Base-by-base conservation (phyloP, 352 stramenopile species). In the Phytophthora hibernalis region DNA sequence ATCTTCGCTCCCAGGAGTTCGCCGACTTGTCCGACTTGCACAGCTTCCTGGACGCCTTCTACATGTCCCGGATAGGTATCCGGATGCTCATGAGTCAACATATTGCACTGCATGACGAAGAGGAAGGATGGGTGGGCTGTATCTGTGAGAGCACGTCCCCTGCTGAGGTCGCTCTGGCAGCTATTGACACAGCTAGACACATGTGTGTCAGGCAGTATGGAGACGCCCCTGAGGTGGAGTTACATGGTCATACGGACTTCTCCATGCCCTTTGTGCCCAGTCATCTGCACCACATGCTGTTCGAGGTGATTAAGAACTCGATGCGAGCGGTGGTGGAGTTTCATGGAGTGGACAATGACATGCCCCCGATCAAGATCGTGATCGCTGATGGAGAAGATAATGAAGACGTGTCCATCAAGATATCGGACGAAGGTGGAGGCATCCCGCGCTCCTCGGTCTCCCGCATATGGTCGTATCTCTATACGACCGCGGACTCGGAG, bases 61-160 rank as follows among this genome's bases (percentile, higher is more conserved):
- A 99, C 77, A 98, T 99, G 82, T 98, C 90, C 20, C 85, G 98
- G 31, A 99, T 99, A 65, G 98, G 98, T 42, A 99, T 99, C 68
- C 97, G 98, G 6, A 99, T 99, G 70, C 88, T 99, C 62, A 99
- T 99, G 84, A 98, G 97, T 31, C 98, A 99, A 77, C 99, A 99
- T 78, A 85, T 99, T 61, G 97, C 97, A 12, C 81, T 99, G 12
- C 92, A 98, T 62, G 82, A 98, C 57, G 76, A 95, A 60, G 89
- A 97, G 65, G 67, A 87, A 44, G 89, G 89, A 8, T 97, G 89
- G 88, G 87, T 96, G 18, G 84, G 85, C 43, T 98, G 98, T 64
- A 98, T 99, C 71, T 99, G 95, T 78, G 94, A 96, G 67, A 95
- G 90, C 40, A 99, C 97, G 18, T 98, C 91, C 13, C 98, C 98